phyloP scores from a whole-genome alignment of 352 stramenopile genomes.

The Pythium monospermum region DNA sequence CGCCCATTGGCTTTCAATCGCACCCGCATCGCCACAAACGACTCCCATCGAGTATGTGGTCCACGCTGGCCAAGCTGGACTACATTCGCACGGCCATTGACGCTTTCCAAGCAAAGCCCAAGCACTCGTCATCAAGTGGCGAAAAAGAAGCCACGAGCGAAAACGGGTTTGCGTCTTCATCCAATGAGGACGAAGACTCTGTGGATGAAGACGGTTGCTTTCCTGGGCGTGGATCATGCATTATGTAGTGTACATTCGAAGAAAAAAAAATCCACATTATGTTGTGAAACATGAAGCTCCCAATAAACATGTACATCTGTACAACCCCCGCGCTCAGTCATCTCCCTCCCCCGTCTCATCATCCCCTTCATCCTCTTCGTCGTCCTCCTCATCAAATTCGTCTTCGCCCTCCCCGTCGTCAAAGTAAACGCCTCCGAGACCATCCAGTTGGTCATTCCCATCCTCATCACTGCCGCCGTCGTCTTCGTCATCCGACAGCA shows the following conservation, averaged over 20 bases:
- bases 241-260: too few relatives aligned
- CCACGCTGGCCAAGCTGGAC: not conserved
- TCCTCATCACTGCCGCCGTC: not conserved
- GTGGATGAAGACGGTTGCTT: too few relatives aligned
- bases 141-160: not conserved
- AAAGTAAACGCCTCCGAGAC: not conserved
- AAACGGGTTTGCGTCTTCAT: too few relatives aligned
- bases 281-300: too few relatives aligned
- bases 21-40: not conserved
- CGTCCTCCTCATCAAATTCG: not conserved
- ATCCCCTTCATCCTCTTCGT: not conserved
- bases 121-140: too few relatives aligned
- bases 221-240: too few relatives aligned
- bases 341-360: not conserved
- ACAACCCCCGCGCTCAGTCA: constrained; percentile 1
- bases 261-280: too few relatives aligned
- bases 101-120: too few relatives aligned
- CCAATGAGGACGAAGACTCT: too few relatives aligned
- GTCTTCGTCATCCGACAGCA: constrained; percentile 8
- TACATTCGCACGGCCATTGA: not conserved
- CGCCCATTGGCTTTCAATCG: not conserved
- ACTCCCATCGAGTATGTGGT: constrained; percentile 4
- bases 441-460: not conserved
- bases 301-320: too few relatives aligned
- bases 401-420: constrained; percentile 1